A percentile compares a stretch with the other conserved stretches of the same genome.
Conservation (phyloP, 2,329 filamentous ascomycete species). For the Alternaria alternata region DNA sequence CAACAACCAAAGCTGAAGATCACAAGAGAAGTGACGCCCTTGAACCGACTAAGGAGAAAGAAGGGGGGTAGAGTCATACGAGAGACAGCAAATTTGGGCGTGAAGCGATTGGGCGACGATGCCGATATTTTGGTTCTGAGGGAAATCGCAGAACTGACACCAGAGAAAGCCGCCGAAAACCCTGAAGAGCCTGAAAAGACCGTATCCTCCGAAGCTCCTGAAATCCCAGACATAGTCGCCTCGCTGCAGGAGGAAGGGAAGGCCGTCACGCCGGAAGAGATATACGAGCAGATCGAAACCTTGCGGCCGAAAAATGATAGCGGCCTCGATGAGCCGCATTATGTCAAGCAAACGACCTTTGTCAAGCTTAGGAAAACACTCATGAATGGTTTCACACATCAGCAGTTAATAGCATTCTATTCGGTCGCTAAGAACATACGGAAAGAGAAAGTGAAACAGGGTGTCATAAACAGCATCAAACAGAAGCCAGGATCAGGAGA, state of each 20-base stretch:
- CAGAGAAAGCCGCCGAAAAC: neutral
- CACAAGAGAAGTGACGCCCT: constrained; percentile 20
- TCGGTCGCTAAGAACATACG: constrained; percentile 35
- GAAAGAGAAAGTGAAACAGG: constrained; percentile 20
- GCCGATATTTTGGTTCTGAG: constrained; percentile 48
- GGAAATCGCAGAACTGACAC: constrained; percentile 28
- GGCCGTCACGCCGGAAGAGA: constrained; percentile 36
- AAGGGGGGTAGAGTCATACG: constrained; percentile 38
- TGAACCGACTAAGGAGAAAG: constrained; percentile 31
- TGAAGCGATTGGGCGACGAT: constrained; percentile 45
- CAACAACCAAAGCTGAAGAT: constrained; percentile 10
- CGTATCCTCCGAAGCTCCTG: constrained; percentile 14
- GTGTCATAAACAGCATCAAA: constrained; percentile 30
- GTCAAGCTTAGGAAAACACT: constrained; percentile 35
- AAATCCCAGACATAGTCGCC: constrained; percentile 36
- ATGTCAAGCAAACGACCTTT: constrained; percentile 39
- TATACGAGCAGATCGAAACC: constrained; percentile 42
- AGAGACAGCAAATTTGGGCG: constrained; percentile 40
- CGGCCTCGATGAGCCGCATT: constrained; percentile 34
- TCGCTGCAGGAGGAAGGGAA: constrained; percentile 37
- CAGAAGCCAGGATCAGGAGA: constrained; percentile 15
- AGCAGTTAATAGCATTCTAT: constrained; percentile 45
- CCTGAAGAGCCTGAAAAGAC: constrained; percentile 7
- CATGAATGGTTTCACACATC: constrained; percentile 36
- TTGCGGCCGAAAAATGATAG: constrained; percentile 36